Evolutionary conservation across 345 rosid species (phyloP), one percentile per base, ranked within the genome.

Genomic region (Salix udensis): DNA sequence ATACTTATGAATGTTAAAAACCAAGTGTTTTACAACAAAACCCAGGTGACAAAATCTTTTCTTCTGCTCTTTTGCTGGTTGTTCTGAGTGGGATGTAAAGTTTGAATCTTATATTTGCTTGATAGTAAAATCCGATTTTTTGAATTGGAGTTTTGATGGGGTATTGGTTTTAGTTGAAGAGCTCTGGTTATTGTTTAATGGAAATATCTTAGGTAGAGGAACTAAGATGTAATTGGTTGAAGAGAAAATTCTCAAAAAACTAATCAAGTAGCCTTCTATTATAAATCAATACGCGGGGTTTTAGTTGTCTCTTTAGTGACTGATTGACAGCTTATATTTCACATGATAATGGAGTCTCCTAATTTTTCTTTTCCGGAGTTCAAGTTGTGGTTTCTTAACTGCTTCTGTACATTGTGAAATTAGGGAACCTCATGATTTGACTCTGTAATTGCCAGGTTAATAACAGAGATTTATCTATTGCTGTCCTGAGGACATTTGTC

Each of bases 1-100:
- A 89, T 96, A 86, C 96, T 96, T 28, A 88, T 96, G 91, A 98
- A 91, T 81, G 86, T 89, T 55, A 93, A 91, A 77, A 96, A 96
- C 37, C 88, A 93, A 89, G 99, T 96, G 42, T 96, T 96, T 79
- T 96, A 86, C 85, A 96, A 96, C 85, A 96, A 92, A 77, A 90
- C 99, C 76, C 96, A 92, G 97, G 93, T 94, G 48, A 74, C 74
- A 58, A 77, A 30, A 53, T 79, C 79, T 74, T 12, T 6, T 68
- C 65, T 62, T 81, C 71, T 34, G 11, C 1, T 60, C 31, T 74
- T 11, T 58, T 83, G 21, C 5, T 40, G 44, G 40, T 68, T n/a
- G 53, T 66, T n/a, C 39, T 75, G 6, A 67, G 5, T 52, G 18
- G 12, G 37, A 18, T 21, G 40, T 36, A 31, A 31, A 19, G 65